Conservation (phyloP, 2,329 filamentous ascomycete species). For the Aspergillus phoenicis region DNA sequence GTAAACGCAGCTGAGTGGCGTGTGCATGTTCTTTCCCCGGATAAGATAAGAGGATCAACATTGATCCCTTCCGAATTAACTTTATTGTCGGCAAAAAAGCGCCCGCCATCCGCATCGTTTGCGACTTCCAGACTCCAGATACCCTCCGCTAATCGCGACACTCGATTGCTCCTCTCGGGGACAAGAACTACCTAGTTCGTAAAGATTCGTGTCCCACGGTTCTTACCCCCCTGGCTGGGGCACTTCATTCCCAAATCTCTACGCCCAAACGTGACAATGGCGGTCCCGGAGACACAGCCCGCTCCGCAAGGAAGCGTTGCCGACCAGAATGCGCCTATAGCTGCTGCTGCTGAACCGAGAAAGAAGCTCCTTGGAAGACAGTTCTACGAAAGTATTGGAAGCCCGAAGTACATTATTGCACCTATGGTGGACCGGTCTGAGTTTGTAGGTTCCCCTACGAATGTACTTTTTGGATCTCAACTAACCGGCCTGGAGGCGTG, state of each 20-base stretch:
- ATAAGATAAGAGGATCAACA: conserved; percentile 35
- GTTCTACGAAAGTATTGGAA: conserved; percentile 94
- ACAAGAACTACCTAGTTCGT: conserved; percentile 3
- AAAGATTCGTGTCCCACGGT: conserved; percentile 37
- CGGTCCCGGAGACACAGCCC: conserved; percentile 24
- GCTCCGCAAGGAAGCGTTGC: conserved; percentile 22
- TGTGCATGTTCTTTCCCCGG: conserved; percentile 8
- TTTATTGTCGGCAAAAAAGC: conserved; percentile 26
- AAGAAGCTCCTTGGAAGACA: conserved; percentile 77
- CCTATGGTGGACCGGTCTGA: conserved; percentile 99
- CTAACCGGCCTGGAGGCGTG: conserved; percentile 67
- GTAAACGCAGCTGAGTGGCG: neutral
- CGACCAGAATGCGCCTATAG: conserved; percentile 23
- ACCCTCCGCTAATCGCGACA: neutral
- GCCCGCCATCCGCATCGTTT: conserved; percentile 13
- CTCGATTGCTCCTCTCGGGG: neutral
- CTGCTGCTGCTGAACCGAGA: conserved; percentile 17
- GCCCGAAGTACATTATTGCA: conserved; percentile 84
- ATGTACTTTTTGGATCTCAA: neutral
- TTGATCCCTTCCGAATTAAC: conserved; percentile 29
- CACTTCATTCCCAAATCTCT: conserved; percentile 16
- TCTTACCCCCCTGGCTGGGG: conserved; percentile 34
- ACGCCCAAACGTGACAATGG: conserved; percentile 30
- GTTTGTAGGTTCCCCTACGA: conserved; percentile 66
- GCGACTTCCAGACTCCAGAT: neutral